Evolutionary conservation across 2,329 filamentous ascomycete species (phyloP), one percentile per base, ranked within the genome.

Genomic region (Fusarium lateritium): DNA sequence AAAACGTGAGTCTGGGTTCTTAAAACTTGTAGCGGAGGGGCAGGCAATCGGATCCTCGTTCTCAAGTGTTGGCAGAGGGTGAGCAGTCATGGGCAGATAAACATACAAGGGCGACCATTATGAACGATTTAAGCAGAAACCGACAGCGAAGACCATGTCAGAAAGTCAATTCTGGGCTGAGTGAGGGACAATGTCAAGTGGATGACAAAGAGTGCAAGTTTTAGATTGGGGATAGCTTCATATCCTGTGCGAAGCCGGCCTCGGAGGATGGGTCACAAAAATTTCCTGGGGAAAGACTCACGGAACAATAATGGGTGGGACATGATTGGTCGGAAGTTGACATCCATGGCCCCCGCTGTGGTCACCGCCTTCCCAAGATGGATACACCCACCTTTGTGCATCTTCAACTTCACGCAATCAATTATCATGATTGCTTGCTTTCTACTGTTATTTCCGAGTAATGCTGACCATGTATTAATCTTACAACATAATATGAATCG

Each of bases 261-360:
- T 65, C 62, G 62, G 62, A 65, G 28, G 62, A 66, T 62, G 47
- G 47, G 46, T 62, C 62, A 66, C 34, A 66, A 61, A 65, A 61
- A 66, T 42, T 42, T 65, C 34, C 55, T 62, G 62, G 62, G 62
- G 62, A 49, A 65, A 50, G 14, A 2, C 17, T 31, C 3, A n/a
- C 44, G 43, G 62, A 44, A 66, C 45, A 50, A 54, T 61, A 65
- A 66, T 65, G 21, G 31, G 17, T 15, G 7, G 6, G 2, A 5
- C 1, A 0, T 65, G 33, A 65, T 65, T 65, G 62, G 62, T 6
- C 26, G 53, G 60, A 65, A 28, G 17, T 65, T 9, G 24, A 53
- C 6, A 50, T 13, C 53, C 55, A 49, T 49, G 42, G 34, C 28
- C 46, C 21, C 46, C 60, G 45, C 45, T 44, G 47, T 24, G 15